A percentile compares a stretch with the other conserved stretches of the same genome.
These are phyloP conservation scores for Epichloe elymi DNA, from an alignment of 2,329 filamentous ascomycete genomes.

Conservation along the genomic window DNA sequence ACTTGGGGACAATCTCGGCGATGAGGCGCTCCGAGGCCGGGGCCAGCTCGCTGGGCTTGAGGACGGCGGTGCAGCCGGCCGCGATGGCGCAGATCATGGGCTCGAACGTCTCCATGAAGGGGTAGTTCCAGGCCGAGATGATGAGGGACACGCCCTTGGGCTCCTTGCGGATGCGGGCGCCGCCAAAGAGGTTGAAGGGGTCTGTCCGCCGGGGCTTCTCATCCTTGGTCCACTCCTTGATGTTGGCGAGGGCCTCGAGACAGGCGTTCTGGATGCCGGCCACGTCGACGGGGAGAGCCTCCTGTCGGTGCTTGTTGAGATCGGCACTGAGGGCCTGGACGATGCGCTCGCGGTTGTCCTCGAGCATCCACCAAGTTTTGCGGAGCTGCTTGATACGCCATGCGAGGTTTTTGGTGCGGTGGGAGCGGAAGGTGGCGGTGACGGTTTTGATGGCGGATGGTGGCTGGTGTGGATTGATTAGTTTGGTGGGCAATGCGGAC, in stretches of 20 bases:
- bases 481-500: background rate
- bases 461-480: background rate
- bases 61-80: slow-evolving; percentile 25
- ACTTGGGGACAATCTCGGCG: slow-evolving; percentile 25
- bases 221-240: slow-evolving; percentile 27
- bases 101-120: slow-evolving; percentile 23
- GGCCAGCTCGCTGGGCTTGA: slow-evolving; percentile 32
- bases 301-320: slow-evolving; percentile 21
- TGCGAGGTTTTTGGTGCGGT: slow-evolving; percentile 21
- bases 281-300: slow-evolving; percentile 20
- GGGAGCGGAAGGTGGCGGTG: slow-evolving; percentile 4
- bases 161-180: slow-evolving; percentile 25
- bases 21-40: slow-evolving; percentile 22
- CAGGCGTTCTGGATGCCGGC: slow-evolving; percentile 20
- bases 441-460: slow-evolving; percentile 4
- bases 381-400: slow-evolving; percentile 30
- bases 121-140: slow-evolving; percentile 34
- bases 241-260: slow-evolving; percentile 21
- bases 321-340: slow-evolving; percentile 20
- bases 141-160: slow-evolving; percentile 31
- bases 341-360: slow-evolving; percentile 23
- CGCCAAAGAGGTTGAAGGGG: slow-evolving; percentile 17
- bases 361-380: slow-evolving; percentile 27
- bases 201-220: slow-evolving; percentile 15
- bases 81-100: slow-evolving; percentile 29